These are phyloP conservation scores for Penicillium occitanis DNA, from an alignment of 2,329 filamentous ascomycete species.

Conservation along the genomic window DNA sequence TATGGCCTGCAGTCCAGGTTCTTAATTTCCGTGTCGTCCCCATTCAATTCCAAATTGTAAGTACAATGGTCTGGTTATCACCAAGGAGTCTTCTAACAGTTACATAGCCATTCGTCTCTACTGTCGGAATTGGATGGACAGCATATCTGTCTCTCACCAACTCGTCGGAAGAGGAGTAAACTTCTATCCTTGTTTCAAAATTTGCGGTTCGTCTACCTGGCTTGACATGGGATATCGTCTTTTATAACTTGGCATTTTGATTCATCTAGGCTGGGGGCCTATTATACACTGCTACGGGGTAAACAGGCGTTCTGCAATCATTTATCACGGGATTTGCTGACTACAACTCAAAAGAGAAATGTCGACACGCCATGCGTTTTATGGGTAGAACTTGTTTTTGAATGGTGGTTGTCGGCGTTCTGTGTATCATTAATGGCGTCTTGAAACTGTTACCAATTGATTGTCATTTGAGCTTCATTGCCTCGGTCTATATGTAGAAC, in stretches of 20 bases:
- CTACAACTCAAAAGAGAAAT: slow-evolving; percentile 3
- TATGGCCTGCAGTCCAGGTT: slow-evolving; percentile 95
- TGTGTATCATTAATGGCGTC: slow-evolving; percentile 11
- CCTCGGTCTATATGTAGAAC: neutral
- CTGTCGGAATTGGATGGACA: slow-evolving; percentile 94
- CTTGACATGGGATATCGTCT: neutral
- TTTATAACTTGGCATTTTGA: neutral
- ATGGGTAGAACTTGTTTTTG: neutral
- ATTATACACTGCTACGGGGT: neutral
- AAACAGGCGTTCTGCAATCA: slow-evolving; percentile 6
- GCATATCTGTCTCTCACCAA: slow-evolving; percentile 93
- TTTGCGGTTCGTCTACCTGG: neutral
- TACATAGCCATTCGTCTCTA: slow-evolving; percentile 85
- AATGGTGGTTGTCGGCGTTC: neutral
- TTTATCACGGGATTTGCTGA: neutral
- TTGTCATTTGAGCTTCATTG: neutral
- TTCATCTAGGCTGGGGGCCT: neutral
- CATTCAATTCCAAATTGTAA: slow-evolving; percentile 91
- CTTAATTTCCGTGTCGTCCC: slow-evolving; percentile 96
- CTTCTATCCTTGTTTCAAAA: neutral
- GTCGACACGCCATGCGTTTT: neutral
- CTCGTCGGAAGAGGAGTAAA: slow-evolving; percentile 68
- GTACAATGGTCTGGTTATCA: slow-evolving; percentile 40
- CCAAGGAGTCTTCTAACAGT: slow-evolving; percentile 5
- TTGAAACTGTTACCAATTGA: neutral